Evolutionary conservation across 2,329 filamentous ascomycete species (phyloP), one percentile per base, ranked within the genome.

Genomic region (Dactylellina parvicollis): DNA sequence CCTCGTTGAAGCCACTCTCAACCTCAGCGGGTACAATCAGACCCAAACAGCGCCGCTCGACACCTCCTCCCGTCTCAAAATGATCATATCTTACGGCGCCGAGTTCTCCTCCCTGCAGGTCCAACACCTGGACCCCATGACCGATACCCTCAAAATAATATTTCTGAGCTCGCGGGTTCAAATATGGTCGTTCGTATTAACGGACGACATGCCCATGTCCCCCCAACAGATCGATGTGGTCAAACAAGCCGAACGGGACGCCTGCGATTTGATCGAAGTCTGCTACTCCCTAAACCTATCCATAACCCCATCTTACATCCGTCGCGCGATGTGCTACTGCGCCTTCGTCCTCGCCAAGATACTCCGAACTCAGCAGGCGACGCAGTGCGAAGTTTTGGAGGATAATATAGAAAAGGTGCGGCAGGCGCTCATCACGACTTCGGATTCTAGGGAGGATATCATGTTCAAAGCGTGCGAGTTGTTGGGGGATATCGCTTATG

Each of bases 281-380:
- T 65, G 60, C 47, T 65, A 65, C n/a, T 42, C 36, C 10, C 26
- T 65, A n/a, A 65, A 65, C 22, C 60, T 65, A 7, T 65, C 60
- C n/a, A 40, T 65, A 3, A 34, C 60, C 20, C 60, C 60, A n/a
- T 28, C 10, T 1, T 65, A 65, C 26, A 46, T 65, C 24, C 60
- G 60, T 16, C 46, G 60, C 20, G 60, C 60, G 12, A 65, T 65
- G 60, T 46, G 60, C 22, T 65, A 65, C 22, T 55, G 32, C 47
- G 60, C 46, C 16, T 65, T 65, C 24, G 60, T 65, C 4, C 34
- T 65, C 18, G 60, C 36, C 18, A 52, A 44, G 20, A 55, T 65
- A 5, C 60, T 65, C 8, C 34, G 60, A 28, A 54, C 28, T n/a
- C 60, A 65, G 18, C 60, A 65, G 26, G 60, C 47, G 2, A 65